Base-by-base conservation (phyloP, 2,329 filamentous ascomycete species). In the Ilyonectria destructans region DNA sequence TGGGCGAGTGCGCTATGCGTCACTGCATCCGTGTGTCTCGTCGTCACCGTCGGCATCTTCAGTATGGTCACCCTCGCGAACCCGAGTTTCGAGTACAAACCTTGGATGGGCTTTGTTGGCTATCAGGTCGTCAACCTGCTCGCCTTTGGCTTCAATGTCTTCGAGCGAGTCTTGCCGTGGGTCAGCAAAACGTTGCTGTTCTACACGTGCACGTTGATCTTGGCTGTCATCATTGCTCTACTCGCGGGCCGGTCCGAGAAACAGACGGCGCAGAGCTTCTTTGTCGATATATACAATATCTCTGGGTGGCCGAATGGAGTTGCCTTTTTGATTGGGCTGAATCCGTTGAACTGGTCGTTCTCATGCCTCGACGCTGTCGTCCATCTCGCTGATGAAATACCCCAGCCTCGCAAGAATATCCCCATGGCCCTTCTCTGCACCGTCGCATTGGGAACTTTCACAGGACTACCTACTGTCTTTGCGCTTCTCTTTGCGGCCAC, bases 331-430 rank as follows among this genome's bases (percentile, higher is more conserved):
- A 31, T 67, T 31, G 64, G 64, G 1, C 29, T 63, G 13, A 67
- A 62, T 9, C 21, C 33, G 6, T 4, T 31, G 12, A 63, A 63
- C 43, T 63, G 60, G 60, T 26, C 13, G 3, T 63, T 63, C 31
- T 63, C 60, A 5, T 57, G 51, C 15, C 43, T 63, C 3, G 60
- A 63, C 35, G 49, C 60, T 5, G 29, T 35, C n/a, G 31, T 51
- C 1, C 60, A 63, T 40, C 6, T 63, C 8, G 60, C 60, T 15
- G 60, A 63, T 8, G 64, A 67, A 31, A 62, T 67, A 3, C 64
- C 46, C 5, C 54, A 58, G 3, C 64, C 64, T 3, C 51, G 55
- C 12, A 58, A 33, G 13, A 67, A 62, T 21, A 58, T 67, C 23
- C 64, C 64, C 17, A 62, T 51, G 9, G 58, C 58, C 1, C 55